These are phyloP conservation scores for Neonectria sp. DNA, from an alignment of 2,329 filamentous ascomycete species.

Conservation along the genomic window DNA sequence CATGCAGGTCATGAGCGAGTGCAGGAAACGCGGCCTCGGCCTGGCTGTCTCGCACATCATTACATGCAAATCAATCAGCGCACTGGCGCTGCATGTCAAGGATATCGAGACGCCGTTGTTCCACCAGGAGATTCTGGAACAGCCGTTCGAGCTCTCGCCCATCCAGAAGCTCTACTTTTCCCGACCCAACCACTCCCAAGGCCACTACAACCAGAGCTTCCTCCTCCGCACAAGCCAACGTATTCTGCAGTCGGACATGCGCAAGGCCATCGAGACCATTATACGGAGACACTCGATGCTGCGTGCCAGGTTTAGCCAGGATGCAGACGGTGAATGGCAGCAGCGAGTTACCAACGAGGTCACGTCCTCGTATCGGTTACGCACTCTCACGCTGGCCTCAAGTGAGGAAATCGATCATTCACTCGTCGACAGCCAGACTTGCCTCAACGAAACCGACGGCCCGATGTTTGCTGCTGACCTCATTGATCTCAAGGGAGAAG, in stretches of 20 bases:
- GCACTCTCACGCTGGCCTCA: neutral
- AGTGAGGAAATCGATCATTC: slow-evolving; percentile 4
- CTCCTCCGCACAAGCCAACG: slow-evolving; percentile 30
- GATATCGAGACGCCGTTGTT: slow-evolving; percentile 23
- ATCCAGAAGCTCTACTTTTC: slow-evolving; percentile 41
- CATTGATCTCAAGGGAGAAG: slow-evolving; percentile 25
- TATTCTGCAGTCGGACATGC: slow-evolving; percentile 14
- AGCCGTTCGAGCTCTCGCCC: slow-evolving; percentile 33
- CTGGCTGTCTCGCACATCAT: slow-evolving; percentile 50
- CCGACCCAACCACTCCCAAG: slow-evolving; percentile 30
- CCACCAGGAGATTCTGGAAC: slow-evolving; percentile 9
- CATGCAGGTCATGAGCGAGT: slow-evolving; percentile 34
- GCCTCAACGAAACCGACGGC: slow-evolving; percentile 12
- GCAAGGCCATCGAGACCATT: slow-evolving; percentile 25
- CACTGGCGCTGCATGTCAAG: slow-evolving; percentile 31
- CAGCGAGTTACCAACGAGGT: slow-evolving; percentile 31
- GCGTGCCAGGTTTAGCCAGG: slow-evolving; percentile 31
- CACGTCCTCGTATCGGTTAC: slow-evolving; percentile 27
- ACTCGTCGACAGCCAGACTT: slow-evolving; percentile 34
- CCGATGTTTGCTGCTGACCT: slow-evolving; percentile 35
- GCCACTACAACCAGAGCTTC: slow-evolving; percentile 44
- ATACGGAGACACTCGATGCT: slow-evolving; percentile 39
- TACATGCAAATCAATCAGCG: slow-evolving; percentile 43
- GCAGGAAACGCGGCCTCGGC: slow-evolving; percentile 46
- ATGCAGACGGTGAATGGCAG: slow-evolving; percentile 15